phyloP scores from a whole-genome alignment of 768 basidiomycete genomes.

The Mrakia hoshinonis region DNA sequence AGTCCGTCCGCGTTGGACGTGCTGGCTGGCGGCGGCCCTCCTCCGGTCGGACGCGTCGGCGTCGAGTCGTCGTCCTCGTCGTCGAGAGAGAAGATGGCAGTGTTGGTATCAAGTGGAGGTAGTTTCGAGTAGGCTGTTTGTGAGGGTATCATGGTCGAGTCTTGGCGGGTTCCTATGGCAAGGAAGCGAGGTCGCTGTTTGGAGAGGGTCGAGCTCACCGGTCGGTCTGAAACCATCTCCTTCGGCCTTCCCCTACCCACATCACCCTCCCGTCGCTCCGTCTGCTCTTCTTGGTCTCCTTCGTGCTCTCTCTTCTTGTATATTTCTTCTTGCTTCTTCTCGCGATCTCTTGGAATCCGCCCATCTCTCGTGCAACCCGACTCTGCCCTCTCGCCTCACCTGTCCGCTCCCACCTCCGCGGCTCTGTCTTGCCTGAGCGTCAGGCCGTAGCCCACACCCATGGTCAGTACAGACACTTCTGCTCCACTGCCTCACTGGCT shows the following conservation, averaged over 20 bases:
- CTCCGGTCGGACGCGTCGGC: not conserved
- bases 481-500: not conserved
- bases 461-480: not conserved
- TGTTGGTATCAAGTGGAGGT: slow-evolving; percentile 15
- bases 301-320: no score
- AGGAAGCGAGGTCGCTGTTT: no score
- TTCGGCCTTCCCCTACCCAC: no score
- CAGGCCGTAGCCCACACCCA: not conserved
- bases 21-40: not conserved
- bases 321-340: no score
- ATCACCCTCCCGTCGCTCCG: no score
- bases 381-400: not conserved
- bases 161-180: no score
- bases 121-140: not conserved
- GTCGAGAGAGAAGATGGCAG: slow-evolving; percentile 17
- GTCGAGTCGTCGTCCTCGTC: slow-evolving; percentile 20
- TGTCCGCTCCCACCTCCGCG: not conserved
- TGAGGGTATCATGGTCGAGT: not conserved
- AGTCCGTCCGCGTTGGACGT: not conserved
- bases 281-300: no score
- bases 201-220: no score
- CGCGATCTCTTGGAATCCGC: no score
- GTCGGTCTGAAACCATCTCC: no score
- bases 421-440: not conserved
- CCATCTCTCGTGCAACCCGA: no score